These are phyloP conservation scores for Radiomyces spectabilis DNA, from an alignment of 192 early-diverging fungal genomes.

Conservation along the genomic window DNA sequence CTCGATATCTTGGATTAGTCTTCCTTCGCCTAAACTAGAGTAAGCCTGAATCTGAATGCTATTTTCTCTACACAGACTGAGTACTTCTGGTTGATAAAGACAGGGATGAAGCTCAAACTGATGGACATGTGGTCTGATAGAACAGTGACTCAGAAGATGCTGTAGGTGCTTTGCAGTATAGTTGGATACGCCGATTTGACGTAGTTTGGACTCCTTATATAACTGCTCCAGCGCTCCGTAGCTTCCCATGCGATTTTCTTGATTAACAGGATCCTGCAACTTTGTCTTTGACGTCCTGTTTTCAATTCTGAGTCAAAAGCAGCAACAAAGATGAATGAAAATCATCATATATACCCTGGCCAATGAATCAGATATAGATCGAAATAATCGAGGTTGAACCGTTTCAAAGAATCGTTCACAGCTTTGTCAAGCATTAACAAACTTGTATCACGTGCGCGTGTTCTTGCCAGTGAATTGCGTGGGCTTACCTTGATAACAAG, in stretches of 20 bases:
- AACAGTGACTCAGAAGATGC: conserved; percentile 47
- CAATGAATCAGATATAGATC: conserved; percentile 76
- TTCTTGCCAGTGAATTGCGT: neutral
- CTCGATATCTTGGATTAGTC: conserved; percentile 21
- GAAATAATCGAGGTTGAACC: conserved; percentile 59
- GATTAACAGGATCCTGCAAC: conserved; percentile 35
- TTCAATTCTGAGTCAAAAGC: no score
- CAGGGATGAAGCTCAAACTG: conserved; percentile 70
- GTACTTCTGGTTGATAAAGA: conserved; percentile 46
- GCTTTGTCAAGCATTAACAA: conserved; percentile 25
- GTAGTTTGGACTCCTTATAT: conserved; percentile 46
- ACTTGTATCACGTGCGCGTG: neutral
- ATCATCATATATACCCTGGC: conserved; percentile 46
- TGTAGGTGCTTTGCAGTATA: conserved; percentile 53
- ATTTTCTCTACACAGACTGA: conserved; percentile 45
- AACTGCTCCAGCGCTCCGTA: conserved; percentile 57
- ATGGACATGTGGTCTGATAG: conserved; percentile 54
- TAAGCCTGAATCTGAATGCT: conserved; percentile 62
- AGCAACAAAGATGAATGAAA: neutral
- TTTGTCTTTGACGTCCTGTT: conserved; percentile 14
- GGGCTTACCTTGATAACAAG: conserved; percentile 39
- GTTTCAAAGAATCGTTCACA: conserved; percentile 42
- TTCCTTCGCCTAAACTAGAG: conserved; percentile 62
- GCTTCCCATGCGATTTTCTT: conserved; percentile 42
- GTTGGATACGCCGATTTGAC: conserved; percentile 69